Base-by-base conservation (phyloP, 768 basidiomycete species). In the Tremella fuciformis region DNA sequence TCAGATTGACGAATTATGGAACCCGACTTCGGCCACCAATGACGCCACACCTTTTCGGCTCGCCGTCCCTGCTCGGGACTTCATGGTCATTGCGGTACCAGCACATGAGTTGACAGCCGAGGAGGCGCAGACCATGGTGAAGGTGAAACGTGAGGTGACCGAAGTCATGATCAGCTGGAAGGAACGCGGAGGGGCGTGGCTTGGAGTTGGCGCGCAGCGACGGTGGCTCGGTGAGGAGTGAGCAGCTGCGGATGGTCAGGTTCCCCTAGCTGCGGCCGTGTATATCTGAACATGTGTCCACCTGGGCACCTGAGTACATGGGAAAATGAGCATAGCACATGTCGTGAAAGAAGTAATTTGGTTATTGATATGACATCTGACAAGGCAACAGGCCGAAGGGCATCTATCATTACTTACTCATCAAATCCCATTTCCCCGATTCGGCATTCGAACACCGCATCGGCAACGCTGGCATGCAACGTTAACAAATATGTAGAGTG, bases 1-100 rank as follows among this genome's bases (percentile, higher is more conserved):
- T 44, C 73, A 76, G 60, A 67, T 73, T 21, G 64, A 65, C 39
- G 59, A 59, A 21, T 47, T 70, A 4, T 76, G 74, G 70, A 50
- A 46, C 7, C 50, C 21, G 21, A 7, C 22, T 38, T 11, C 29
- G 22, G 29, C 21, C 29, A 8, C 16, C 18, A 51, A 11, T 9
- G 8, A n/a, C 42, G n/a, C 22, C n/a, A 39, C 26, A 53, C 13
- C 6, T 25, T 11, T 26, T 4, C 48, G 64, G 26, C 46, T 64
- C 34, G 68, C 72, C 13, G 53, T 71, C 3, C 62, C 75, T 2
- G 57, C 71, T 8, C 26, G 75, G 8, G 75, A 76, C 56, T 67
- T 73, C 19, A 76, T 76, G 75, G 62, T 62, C 13, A 21, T 67
- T 9, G 53, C 63, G 3, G 44, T 76, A 24, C 66, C 71, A 1